phyloP scores from a whole-genome alignment of 495 filamentous ascomycete species.

The Cenococcum geophilum region DNA sequence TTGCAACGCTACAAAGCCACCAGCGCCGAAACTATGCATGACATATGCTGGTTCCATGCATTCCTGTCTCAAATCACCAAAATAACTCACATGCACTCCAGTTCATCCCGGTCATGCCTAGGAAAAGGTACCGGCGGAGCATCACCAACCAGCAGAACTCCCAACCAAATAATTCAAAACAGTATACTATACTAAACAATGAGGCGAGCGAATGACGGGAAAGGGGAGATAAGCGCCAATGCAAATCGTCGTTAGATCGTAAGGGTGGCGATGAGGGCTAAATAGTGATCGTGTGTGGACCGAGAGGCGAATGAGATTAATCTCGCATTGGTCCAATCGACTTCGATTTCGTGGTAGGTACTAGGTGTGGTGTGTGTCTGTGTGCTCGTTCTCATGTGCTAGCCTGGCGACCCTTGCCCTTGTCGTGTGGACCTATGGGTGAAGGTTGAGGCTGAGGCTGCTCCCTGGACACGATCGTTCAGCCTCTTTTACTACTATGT shows the following conservation, averaged over 20 bases:
- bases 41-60: neutral
- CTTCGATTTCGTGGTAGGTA: neutral
- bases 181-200: neutral
- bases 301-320: neutral
- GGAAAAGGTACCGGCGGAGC: neutral
- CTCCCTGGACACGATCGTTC: conserved; percentile 31
- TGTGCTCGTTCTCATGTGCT: neutral
- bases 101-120: neutral
- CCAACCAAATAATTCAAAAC: neutral
- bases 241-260: conserved; percentile 3
- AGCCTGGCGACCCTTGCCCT: conserved; percentile 10
- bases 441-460: conserved; percentile 3
- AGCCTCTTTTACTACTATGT: conserved; percentile 30
- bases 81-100: neutral
- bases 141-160: neutral
- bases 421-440: neutral
- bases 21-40: conserved; percentile 1
- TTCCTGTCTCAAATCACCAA: neutral
- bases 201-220: neutral
- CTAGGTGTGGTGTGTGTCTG: neutral
- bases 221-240: neutral
- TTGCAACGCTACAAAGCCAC: conserved; percentile 21
- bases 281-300: neutral
- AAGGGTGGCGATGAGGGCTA: neutral
- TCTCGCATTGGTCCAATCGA: neutral